A percentile compares a stretch with the other conserved stretches of the same genome.
phyloP scores from a whole-genome alignment of 257 asterid genomes.

The Salvia splendens region DNA sequence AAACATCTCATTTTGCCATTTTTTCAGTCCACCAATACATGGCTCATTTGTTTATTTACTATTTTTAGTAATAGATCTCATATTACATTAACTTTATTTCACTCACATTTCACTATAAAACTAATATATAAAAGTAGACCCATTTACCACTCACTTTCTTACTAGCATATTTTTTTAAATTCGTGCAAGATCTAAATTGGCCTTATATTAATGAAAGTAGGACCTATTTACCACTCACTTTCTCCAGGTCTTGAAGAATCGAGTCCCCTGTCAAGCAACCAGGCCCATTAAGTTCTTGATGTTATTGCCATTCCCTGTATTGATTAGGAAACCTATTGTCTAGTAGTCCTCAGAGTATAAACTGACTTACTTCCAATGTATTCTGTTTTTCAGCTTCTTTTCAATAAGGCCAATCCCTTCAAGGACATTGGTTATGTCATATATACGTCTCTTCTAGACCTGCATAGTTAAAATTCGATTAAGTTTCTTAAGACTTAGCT shows the following conservation, averaged over 20 bases:
- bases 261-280: constrained; percentile 55
- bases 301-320: constrained; percentile 12
- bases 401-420: constrained; percentile 97
- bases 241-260: constrained; percentile 76
- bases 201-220: too few relatives aligned
- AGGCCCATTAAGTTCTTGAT: constrained; percentile 29
- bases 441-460: constrained; percentile 77
- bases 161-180: too few relatives aligned
- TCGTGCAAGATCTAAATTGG: too few relatives aligned
- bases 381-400: constrained; percentile 88
- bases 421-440: constrained; percentile 93
- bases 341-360: constrained; percentile 25
- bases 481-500: constrained; percentile 3
- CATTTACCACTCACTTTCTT: too few relatives aligned
- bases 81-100: too few relatives aligned
- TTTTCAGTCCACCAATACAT: too few relatives aligned
- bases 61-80: too few relatives aligned
- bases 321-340: constrained; percentile 9
- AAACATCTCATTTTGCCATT: too few relatives aligned
- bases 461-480: constrained; percentile 31
- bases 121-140: too few relatives aligned
- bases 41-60: too few relatives aligned
- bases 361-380: constrained; percentile 54
- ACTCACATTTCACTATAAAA: too few relatives aligned
- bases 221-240: neutral